These are phyloP conservation scores for Saturnispora dispora DNA, from an alignment of 805 yeast genomes.

Conservation along the genomic window DNA sequence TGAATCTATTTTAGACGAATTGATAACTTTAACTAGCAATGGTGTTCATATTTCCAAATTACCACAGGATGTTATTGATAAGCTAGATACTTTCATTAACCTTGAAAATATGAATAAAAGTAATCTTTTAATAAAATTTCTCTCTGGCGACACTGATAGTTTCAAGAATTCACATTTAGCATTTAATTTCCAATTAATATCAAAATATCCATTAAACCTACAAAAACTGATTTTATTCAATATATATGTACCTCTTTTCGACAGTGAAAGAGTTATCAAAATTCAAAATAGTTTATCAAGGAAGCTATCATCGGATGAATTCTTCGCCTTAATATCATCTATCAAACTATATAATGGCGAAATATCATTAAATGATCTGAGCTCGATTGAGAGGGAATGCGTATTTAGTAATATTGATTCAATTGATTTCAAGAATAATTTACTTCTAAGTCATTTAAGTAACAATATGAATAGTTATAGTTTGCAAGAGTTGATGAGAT, in stretches of 20 bases:
- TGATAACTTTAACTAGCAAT: not conserved
- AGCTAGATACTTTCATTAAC: not conserved
- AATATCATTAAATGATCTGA: not conserved
- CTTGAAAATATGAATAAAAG: not conserved
- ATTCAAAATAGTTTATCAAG: not conserved
- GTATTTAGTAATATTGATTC: constrained; percentile 1
- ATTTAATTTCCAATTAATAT: not conserved
- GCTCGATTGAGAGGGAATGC: not conserved
- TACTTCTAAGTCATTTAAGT: not conserved
- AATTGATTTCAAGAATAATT: not conserved
- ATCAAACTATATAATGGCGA: not conserved
- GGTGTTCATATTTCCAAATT: not conserved
- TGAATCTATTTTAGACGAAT: not conserved
- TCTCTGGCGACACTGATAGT: not conserved
- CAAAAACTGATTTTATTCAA: constrained; percentile 2
- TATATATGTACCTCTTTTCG: not conserved
- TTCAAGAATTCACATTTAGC: not conserved
- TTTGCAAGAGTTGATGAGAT: not conserved
- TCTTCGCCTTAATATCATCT: not conserved
- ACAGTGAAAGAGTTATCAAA: not conserved
- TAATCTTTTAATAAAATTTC: not conserved
- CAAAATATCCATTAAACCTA: not conserved
- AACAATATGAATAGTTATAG: not conserved
- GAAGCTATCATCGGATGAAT: not conserved
- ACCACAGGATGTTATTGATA: not conserved